Base-by-base conservation (phyloP, 352 stramenopile species). In the Peronosclerospora sorghi region DNA sequence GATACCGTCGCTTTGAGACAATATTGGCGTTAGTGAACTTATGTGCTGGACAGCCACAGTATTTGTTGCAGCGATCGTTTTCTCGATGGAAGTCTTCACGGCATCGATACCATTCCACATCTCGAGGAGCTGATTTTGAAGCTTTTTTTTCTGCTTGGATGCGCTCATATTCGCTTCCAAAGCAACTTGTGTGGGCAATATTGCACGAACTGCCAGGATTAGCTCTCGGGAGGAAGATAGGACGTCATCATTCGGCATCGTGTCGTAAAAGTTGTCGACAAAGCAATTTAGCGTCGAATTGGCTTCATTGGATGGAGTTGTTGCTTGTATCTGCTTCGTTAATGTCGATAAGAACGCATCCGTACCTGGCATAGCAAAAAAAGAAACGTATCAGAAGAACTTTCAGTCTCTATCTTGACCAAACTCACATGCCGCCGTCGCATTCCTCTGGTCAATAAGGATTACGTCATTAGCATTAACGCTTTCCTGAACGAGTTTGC, bases 81-180 rank as follows among this genome's bases (percentile, higher is more conserved):
- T 60, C 19, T 60, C 40, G 6, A 68, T 58, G 14, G 45, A 59
- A 13, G 27, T 46, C 12, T 57, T 56, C 14, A 64, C 44, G 2
- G 38, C 45, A 27, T 64, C 54, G 23, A 61, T n/a, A n/a, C n/a
- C n/a, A n/a, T n/a, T n/a, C n/a, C 54, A 68, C 46, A 63, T 64
- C 7, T 41, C 48, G 27, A 57, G 6, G 7, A 64, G 46, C 19
- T 64, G 54, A 6, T 24, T 45, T 24, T 66, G 28, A 26, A 64
- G 41, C 28, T 64, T 21, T 9, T 21, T 47, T 52, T 59, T 46
- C 27, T 68, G 54, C 21, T 52, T 37, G 24, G 36, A 35, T 44
- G 55, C 35, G n/a, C 7, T 32, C 54, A 19, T 53, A 34, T 54
- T 54, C 13, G 46, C 36, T 32, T 45, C 29, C 8, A 43, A 51